Conservation (phyloP, 192 early-diverging fungal genomes). For the Backusella macrospora region DNA sequence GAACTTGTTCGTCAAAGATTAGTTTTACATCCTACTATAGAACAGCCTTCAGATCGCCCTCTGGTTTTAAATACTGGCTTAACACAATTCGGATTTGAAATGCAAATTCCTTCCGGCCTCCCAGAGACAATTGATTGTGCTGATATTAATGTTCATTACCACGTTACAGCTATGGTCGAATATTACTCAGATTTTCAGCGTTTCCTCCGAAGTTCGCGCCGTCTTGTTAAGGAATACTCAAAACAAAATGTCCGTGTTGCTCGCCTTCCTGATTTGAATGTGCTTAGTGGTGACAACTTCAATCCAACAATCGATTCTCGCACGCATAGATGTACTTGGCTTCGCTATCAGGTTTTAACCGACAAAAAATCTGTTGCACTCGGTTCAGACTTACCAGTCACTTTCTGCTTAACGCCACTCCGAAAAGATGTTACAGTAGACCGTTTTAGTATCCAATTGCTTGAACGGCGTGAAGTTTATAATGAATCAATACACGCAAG, state of each 20-base stretch:
- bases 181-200: background rate
- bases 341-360: background rate
- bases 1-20: background rate
- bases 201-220: background rate
- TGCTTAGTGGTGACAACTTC: background rate
- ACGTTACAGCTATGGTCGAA: background rate
- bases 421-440: background rate
- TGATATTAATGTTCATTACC: conserved; percentile 5
- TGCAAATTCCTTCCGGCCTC: conserved; percentile 9
- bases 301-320: conserved; percentile 1
- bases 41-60: background rate
- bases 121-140: conserved; percentile 9
- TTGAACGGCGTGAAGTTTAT: conserved; percentile 8
- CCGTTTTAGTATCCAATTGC: conserved; percentile 3
- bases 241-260: conserved; percentile 5
- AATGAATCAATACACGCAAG: background rate
- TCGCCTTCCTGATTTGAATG: conserved; percentile 2
- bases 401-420: background rate
- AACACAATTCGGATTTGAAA: conserved; percentile 15
- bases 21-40: background rate
- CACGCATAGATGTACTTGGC: background rate
- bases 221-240: background rate
- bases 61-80: background rate
- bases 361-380: conserved; percentile 14
- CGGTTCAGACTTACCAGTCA: conserved; percentile 3